These are phyloP conservation scores for Rhizopogon sp. DNA, from an alignment of 768 basidiomycete genomes.

Conservation along the genomic window DNA sequence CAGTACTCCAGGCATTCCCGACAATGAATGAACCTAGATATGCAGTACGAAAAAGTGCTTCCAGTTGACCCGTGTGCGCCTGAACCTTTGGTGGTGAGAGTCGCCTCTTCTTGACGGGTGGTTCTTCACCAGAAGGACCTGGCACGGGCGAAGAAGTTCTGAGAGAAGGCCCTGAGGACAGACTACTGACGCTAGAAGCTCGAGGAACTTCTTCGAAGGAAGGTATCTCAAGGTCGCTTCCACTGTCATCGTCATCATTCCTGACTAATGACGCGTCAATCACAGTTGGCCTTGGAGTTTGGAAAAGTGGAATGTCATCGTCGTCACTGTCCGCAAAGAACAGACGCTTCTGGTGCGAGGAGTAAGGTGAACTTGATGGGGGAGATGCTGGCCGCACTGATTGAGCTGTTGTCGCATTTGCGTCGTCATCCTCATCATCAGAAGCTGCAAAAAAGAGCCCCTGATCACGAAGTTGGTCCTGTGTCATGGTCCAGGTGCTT, in stretches of 20 bases:
- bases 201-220: conserved; percentile 28
- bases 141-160: conserved; percentile 24
- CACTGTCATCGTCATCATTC: conserved; percentile 26
- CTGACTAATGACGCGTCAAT: conserved; percentile 32
- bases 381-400: background rate
- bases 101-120: conserved; percentile 48
- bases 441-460: conserved; percentile 58
- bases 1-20: conserved; percentile 76
- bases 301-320: conserved; percentile 25
- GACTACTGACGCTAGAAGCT: conserved; percentile 36
- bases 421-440: conserved; percentile 38
- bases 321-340: conserved; percentile 43
- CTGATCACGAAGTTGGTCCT: background rate
- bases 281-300: conserved; percentile 1
- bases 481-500: background rate
- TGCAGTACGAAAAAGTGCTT: background rate
- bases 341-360: conserved; percentile 26
- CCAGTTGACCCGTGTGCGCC: background rate
- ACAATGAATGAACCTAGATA: conserved; percentile 70
- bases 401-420: background rate
- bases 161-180: conserved; percentile 25
- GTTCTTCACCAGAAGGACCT: conserved; percentile 7
- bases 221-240: conserved; percentile 31
- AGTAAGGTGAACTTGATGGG: conserved; percentile 5
- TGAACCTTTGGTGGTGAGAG: conserved; percentile 26